Percentiles rank a stretch among this genome's conserved stretches.
Conservation (phyloP, 768 basidiomycete species). For the Termitomyces bulborhizus region DNA sequence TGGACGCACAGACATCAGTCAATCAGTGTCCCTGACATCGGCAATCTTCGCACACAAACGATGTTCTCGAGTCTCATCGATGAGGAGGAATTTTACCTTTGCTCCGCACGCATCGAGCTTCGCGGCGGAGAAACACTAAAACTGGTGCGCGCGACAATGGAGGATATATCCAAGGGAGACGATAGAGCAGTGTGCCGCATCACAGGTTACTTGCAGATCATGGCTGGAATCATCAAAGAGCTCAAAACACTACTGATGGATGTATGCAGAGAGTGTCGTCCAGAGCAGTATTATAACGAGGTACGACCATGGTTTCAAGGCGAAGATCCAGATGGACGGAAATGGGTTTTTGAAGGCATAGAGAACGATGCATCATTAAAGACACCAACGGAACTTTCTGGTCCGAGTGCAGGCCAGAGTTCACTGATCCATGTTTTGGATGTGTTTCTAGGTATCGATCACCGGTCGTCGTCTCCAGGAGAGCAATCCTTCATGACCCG, state of each 20-base stretch:
- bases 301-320: conserved; percentile 83
- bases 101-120: conserved; percentile 82
- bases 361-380: conserved; percentile 36
- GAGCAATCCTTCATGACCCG: conserved; percentile 50
- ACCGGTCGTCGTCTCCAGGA: conserved; percentile 23
- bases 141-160: conserved; percentile 79
- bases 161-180: conserved; percentile 81
- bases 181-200: conserved; percentile 57
- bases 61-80: conserved; percentile 75
- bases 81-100: conserved; percentile 85
- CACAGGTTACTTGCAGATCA: conserved; percentile 54
- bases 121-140: conserved; percentile 80
- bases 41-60: conserved; percentile 60
- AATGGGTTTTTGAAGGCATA: conserved; percentile 59
- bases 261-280: conserved; percentile 68
- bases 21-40: conserved; percentile 36
- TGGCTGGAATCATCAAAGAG: conserved; percentile 60
- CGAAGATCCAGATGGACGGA: conserved; percentile 44
- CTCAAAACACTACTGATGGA: conserved; percentile 53
- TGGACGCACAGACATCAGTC: conserved; percentile 42
- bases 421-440: conserved; percentile 70
- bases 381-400: conserved; percentile 54
- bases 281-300: conserved; percentile 62
- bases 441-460: conserved; percentile 64
- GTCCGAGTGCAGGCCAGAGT: conserved; percentile 82